These are phyloP conservation scores for Cercospora sesami DNA, from an alignment of 2,329 filamentous ascomycete genomes.

Conservation along the genomic window DNA sequence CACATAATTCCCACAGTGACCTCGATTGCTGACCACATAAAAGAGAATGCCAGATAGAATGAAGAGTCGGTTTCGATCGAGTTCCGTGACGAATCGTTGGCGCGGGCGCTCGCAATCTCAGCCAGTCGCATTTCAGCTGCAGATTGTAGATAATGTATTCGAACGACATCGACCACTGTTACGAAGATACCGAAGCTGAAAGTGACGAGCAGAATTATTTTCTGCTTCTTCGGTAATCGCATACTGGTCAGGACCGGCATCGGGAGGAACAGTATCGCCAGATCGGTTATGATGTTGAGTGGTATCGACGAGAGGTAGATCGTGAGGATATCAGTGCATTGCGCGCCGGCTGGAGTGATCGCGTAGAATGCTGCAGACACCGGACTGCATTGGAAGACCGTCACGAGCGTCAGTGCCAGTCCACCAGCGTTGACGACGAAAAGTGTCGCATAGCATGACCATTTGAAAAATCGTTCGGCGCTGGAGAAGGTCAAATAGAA, in stretches of 20 bases:
- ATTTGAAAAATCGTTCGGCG: conserved; percentile 73
- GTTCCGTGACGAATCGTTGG: conserved; percentile 33
- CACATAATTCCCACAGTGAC: conserved; percentile 89
- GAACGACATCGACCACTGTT: conserved; percentile 80
- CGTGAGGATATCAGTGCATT: conserved; percentile 63
- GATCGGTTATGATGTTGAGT: conserved; percentile 86
- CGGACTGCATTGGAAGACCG: conserved; percentile 82
- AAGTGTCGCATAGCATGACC: conserved; percentile 78
- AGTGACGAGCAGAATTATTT: conserved; percentile 80
- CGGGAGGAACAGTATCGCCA: conserved; percentile 82
- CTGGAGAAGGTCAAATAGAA: conserved; percentile 85
- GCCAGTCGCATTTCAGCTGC: conserved; percentile 56
- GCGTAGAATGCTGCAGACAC: conserved; percentile 66
- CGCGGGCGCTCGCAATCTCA: conserved; percentile 34
- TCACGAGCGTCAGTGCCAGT: conserved; percentile 76
- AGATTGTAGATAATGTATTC: conserved; percentile 85
- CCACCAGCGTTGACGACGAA: conserved; percentile 77
- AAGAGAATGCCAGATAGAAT: conserved; percentile 70
- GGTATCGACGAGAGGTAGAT: conserved; percentile 74
- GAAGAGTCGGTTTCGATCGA: conserved; percentile 53
- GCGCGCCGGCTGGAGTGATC: conserved; percentile 47
- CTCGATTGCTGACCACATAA: conserved; percentile 93
- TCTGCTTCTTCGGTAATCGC: conserved; percentile 80
- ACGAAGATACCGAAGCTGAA: conserved; percentile 88
- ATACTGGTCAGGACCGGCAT: conserved; percentile 86